A percentile compares a stretch with the other conserved stretches of the same genome.
Conservation (phyloP, 2,329 filamentous ascomycete genomes). For the Leptographium wingfieldii region DNA sequence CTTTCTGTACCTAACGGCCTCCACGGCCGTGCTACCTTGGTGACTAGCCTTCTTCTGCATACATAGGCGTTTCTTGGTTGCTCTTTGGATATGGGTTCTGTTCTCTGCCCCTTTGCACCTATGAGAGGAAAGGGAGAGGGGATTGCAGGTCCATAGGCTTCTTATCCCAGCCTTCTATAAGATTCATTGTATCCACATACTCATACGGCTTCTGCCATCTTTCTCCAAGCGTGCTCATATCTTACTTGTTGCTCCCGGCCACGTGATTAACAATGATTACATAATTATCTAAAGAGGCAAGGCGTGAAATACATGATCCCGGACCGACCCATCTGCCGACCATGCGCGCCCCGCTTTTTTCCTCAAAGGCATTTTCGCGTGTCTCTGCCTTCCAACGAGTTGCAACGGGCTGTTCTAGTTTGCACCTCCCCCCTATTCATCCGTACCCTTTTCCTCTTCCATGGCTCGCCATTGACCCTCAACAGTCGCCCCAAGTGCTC, state of each 20-base stretch:
- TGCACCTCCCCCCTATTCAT: neutral
- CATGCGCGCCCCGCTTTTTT: neutral
- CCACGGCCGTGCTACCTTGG: neutral
- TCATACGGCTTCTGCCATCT: neutral
- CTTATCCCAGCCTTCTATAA: neutral
- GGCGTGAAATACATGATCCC: neutral
- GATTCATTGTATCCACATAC: neutral
- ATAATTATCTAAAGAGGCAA: neutral
- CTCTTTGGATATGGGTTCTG: neutral
- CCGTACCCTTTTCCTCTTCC: neutral
- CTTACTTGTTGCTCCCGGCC: neutral
- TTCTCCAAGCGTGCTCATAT: neutral
- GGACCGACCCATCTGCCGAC: neutral
- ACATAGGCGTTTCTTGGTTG: neutral
- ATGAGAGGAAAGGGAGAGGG: neutral
- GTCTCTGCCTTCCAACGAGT: neutral
- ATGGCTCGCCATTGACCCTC: neutral
- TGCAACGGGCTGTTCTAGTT: neutral
- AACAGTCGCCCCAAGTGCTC: neutral
- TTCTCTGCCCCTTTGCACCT: neutral
- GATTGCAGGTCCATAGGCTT: neutral
- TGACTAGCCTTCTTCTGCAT: neutral
- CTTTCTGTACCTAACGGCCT: neutral
- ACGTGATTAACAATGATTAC: neutral
- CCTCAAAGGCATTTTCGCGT: neutral